Percentiles rank a stretch among this genome's conserved stretches.
These are phyloP conservation scores for Arthrobotrys iridis DNA, from an alignment of 2,329 filamentous ascomycete genomes.

Conservation along the genomic window DNA sequence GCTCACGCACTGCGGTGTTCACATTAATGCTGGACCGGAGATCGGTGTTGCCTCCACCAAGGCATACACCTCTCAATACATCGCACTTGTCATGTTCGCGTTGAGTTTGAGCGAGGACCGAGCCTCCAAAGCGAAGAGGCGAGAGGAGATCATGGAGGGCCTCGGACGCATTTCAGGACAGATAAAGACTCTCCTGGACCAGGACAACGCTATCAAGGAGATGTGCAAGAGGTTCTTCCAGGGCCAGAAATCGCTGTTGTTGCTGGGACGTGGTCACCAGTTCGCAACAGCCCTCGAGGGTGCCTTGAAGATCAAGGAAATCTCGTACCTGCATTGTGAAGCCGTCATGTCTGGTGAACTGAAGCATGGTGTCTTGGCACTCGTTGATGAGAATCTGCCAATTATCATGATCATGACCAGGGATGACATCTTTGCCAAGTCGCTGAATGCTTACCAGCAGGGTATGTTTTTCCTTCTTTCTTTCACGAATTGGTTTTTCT, in stretches of 20 bases:
- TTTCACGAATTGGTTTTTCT: neutral
- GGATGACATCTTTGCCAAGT: conserved; percentile 96
- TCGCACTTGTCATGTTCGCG: conserved; percentile 99
- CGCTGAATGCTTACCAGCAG: conserved; percentile 99
- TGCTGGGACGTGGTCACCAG: conserved; percentile 93
- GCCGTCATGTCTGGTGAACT: conserved; percentile 99
- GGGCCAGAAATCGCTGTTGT: conserved; percentile 93
- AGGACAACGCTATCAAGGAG: conserved; percentile 93
- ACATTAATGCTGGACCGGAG: conserved; percentile 98
- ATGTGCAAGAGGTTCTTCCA: conserved; percentile 93
- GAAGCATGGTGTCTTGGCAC: conserved; percentile 96
- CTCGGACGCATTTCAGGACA: conserved; percentile 86
- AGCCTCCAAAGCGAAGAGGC: conserved; percentile 88
- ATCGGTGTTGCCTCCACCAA: conserved; percentile 99
- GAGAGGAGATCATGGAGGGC: conserved; percentile 96
- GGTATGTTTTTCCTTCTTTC: conserved; percentile 65
- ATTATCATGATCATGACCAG: conserved; percentile 99
- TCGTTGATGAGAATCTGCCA: conserved; percentile 97
- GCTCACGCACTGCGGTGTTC: conserved; percentile 98
- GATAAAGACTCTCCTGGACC: conserved; percentile 89
- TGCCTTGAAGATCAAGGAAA: conserved; percentile 99
- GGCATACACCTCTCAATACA: conserved; percentile 98
- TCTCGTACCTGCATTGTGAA: conserved; percentile 99
- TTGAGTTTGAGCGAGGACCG: conserved; percentile 95
- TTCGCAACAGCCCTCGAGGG: conserved; percentile 97